A percentile compares a stretch with the other conserved stretches of the same genome.
Evolutionary conservation across 257 asterid species (phyloP).

Genomic region (Jaltomata sinuosa): DNA sequence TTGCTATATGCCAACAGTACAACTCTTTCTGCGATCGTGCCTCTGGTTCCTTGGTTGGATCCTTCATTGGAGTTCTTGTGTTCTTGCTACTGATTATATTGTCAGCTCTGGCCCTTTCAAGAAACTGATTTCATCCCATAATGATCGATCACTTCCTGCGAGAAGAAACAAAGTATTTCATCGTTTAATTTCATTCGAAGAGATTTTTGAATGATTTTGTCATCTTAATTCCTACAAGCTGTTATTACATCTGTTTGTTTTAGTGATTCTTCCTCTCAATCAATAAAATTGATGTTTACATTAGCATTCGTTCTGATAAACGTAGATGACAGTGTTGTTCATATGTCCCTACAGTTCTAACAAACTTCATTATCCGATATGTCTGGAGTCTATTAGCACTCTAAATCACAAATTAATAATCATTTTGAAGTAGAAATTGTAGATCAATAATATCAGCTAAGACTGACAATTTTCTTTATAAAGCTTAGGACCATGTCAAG

Average conservation of each 20-base stretch:
- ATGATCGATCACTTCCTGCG: not conserved
- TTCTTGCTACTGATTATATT: conserved; percentile 41
- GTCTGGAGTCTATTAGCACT: not conserved
- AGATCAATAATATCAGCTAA: no score
- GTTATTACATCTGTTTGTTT: not conserved
- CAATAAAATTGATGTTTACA: not conserved
- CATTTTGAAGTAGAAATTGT: no score
- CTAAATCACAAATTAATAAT: not conserved
- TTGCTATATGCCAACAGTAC: conserved; percentile 46
- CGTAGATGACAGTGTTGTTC: not conserved
- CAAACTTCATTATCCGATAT: not conserved
- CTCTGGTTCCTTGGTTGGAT: conserved; percentile 72
- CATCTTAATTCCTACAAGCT: not conserved
- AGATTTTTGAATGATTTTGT: not conserved
- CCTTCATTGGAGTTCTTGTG: conserved; percentile 48
- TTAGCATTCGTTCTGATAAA: not conserved
- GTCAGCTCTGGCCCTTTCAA: conserved; percentile 51
- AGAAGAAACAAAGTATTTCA: not conserved
- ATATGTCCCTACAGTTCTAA: not conserved
- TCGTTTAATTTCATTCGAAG: not conserved
- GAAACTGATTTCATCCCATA: not conserved
- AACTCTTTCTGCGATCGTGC: conserved; percentile 58
- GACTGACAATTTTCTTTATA: not conserved
- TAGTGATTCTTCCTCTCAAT: not conserved
- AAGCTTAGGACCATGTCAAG: not conserved